Evolutionary conservation across 495 filamentous ascomycete species (phyloP).

Genomic region (Hamigera avellanea): DNA sequence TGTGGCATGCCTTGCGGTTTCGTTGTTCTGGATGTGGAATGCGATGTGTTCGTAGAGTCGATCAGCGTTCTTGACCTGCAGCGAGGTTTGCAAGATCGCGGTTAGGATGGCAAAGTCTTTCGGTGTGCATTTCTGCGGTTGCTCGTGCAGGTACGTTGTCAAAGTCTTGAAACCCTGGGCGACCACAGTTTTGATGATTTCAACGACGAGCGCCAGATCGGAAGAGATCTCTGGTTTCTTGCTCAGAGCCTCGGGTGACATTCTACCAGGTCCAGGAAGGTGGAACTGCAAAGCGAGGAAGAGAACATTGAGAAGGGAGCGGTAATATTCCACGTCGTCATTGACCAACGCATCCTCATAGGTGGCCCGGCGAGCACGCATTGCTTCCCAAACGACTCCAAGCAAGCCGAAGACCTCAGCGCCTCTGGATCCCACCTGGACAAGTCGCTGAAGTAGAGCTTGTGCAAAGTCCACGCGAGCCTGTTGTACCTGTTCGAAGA

Average conservation of each 20-base stretch:
- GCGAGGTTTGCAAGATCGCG: slow-evolving; percentile 72
- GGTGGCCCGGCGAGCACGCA: slow-evolving; percentile 49
- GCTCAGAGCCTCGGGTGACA: slow-evolving; percentile 21
- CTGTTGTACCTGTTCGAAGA: slow-evolving; percentile 62
- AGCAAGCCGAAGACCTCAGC: slow-evolving; percentile 53
- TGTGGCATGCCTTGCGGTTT: slow-evolving; percentile 64
- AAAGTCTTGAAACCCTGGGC: slow-evolving; percentile 69
- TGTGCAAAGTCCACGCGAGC: slow-evolving; percentile 65
- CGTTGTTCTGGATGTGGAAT: slow-evolving; percentile 49
- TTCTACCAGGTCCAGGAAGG: slow-evolving; percentile 15
- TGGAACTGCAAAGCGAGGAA: slow-evolving; percentile 69
- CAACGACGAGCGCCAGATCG: slow-evolving; percentile 45
- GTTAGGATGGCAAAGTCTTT: slow-evolving; percentile 79
- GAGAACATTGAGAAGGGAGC: slow-evolving; percentile 71
- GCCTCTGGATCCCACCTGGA: slow-evolving; percentile 46
- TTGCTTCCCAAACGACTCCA: slow-evolving; percentile 50
- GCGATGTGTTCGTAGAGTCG: slow-evolving; percentile 47
- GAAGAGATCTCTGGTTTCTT: slow-evolving; percentile 30
- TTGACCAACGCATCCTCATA: slow-evolving; percentile 50
- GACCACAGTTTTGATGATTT: slow-evolving; percentile 67
- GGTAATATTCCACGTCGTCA: slow-evolving; percentile 61
- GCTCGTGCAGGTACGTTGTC: slow-evolving; percentile 58
- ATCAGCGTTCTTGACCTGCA: slow-evolving; percentile 47
- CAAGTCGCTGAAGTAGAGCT: slow-evolving; percentile 63
- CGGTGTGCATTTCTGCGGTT: slow-evolving; percentile 40